Evolutionary conservation across 140 eudicot genomes (phyloP).

Genomic region (Anethum foeniculum): DNA sequence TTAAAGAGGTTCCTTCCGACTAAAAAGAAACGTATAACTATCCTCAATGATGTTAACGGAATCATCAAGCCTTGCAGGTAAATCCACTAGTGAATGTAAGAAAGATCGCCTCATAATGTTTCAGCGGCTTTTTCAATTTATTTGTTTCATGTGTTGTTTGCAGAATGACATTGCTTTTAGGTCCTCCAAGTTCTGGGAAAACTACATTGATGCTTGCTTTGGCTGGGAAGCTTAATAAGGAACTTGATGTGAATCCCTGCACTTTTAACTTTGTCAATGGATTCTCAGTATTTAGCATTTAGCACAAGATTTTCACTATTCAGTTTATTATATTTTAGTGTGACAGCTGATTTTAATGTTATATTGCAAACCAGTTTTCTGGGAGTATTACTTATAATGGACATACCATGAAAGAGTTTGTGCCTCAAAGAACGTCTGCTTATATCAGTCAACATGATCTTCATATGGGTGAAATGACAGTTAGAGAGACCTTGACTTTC

Average conservation of each 20-base stretch:
- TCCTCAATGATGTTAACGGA: slow-evolving; percentile 79
- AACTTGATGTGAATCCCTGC: slow-evolving; percentile 36
- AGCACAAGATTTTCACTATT: not conserved
- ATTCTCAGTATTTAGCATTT: not conserved
- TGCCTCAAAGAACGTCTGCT: slow-evolving; percentile 70
- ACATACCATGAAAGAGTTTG: slow-evolving; percentile 61
- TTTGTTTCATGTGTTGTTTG: slow-evolving; percentile 9
- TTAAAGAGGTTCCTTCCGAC: slow-evolving; percentile 49
- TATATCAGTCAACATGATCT: slow-evolving; percentile 74
- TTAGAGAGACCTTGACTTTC: slow-evolving; percentile 71
- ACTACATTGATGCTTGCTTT: slow-evolving; percentile 70
- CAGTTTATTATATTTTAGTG: not conserved
- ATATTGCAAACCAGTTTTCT: slow-evolving; percentile 23
- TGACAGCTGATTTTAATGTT: not conserved
- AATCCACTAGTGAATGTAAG: slow-evolving; percentile 2
- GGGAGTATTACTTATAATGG: slow-evolving; percentile 66
- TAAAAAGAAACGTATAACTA: slow-evolving; percentile 49
- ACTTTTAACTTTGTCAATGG: not conserved
- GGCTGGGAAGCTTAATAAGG: slow-evolving; percentile 70
- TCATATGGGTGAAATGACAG: slow-evolving; percentile 86
- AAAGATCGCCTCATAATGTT: not conserved
- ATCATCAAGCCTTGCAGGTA: slow-evolving; percentile 66
- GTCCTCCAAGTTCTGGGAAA: slow-evolving; percentile 91
- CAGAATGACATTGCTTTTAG: slow-evolving; percentile 87
- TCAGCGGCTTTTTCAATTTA: not conserved